Conservation (phyloP, 495 filamentous ascomycete genomes). For the Tuber brumale region DNA sequence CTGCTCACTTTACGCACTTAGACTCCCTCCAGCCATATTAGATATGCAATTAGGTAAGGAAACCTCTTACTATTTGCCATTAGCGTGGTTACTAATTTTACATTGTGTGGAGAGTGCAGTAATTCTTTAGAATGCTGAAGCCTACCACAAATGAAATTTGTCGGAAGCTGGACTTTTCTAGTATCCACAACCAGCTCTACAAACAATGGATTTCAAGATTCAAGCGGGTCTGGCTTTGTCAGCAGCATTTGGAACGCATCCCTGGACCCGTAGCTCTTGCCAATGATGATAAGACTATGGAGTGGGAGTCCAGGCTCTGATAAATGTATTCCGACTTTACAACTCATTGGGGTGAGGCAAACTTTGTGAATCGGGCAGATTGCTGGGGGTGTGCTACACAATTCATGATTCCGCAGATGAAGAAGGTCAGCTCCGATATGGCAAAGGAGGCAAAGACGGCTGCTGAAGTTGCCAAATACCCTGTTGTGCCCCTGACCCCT, state of each 20-base stretch:
- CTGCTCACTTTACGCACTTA: no score
- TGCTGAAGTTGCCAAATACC: no score
- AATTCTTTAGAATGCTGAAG: not conserved
- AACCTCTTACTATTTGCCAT: not conserved
- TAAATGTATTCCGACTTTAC: not conserved
- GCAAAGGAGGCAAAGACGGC: not conserved
- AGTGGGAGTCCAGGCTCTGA: not conserved
- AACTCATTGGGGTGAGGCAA: not conserved
- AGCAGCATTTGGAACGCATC: not conserved
- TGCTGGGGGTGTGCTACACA: not conserved
- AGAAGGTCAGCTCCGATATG: not conserved
- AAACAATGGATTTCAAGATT: not conserved
- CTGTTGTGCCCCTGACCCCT: fast-evolving
- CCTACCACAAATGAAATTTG: not conserved
- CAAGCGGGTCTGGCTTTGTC: not conserved
- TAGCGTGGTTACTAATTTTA: not conserved
- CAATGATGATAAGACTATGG: not conserved
- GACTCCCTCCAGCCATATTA: not conserved
- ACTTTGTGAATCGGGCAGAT: not conserved
- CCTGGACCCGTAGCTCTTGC: not conserved
- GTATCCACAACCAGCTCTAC: not conserved
- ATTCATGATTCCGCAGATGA: not conserved
- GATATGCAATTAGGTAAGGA: no score
- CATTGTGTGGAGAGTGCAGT: not conserved
- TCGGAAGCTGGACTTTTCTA: not conserved